Percentiles rank a stretch among this genome's conserved stretches.
Evolutionary conservation across 257 asterid genomes (phyloP).

Genomic region (Jasminum sambac): DNA sequence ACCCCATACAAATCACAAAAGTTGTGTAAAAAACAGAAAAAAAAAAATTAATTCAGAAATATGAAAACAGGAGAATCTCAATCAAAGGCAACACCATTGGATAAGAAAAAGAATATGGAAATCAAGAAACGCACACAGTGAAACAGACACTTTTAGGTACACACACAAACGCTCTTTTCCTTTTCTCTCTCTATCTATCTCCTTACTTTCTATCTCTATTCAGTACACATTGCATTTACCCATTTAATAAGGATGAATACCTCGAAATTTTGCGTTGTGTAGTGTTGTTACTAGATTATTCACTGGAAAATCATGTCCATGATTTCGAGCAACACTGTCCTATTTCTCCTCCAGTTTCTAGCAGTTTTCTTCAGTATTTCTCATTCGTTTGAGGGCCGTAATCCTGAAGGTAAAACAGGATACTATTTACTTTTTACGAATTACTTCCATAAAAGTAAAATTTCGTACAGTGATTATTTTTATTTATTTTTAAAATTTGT

Average conservation of each 20-base stretch:
- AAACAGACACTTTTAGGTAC: constrained; percentile 34
- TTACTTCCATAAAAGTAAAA: not conserved
- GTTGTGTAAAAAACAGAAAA: not conserved
- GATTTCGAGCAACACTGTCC: constrained; percentile 16
- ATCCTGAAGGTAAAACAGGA: constrained; percentile 70
- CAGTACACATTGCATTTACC: constrained; percentile 25
- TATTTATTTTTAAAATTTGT: constrained; percentile 7
- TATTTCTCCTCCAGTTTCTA: constrained; percentile 32
- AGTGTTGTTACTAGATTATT: not conserved
- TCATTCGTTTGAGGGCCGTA: constrained; percentile 60
- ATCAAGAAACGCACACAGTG: constrained; percentile 26
- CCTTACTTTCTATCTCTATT: constrained; percentile 4
- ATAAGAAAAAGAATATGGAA: constrained; percentile 23
- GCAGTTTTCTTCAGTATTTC: constrained; percentile 34
- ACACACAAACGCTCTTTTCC: constrained; percentile 16
- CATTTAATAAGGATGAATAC: not conserved
- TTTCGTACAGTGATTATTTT: not conserved
- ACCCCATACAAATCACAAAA: not conserved
- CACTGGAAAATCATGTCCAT: constrained; percentile 46
- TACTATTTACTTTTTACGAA: not conserved
- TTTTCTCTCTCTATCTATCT: constrained; percentile 7
- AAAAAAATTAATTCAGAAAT: not conserved
- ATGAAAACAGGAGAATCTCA: constrained; percentile 4
- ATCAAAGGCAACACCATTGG: not conserved
- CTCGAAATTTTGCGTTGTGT: not conserved